A percentile compares a stretch with the other conserved stretches of the same genome.
These are phyloP conservation scores for Saposhnikovia divaricata DNA, from an alignment of 129 eudicot genomes.

Conservation along the genomic window DNA sequence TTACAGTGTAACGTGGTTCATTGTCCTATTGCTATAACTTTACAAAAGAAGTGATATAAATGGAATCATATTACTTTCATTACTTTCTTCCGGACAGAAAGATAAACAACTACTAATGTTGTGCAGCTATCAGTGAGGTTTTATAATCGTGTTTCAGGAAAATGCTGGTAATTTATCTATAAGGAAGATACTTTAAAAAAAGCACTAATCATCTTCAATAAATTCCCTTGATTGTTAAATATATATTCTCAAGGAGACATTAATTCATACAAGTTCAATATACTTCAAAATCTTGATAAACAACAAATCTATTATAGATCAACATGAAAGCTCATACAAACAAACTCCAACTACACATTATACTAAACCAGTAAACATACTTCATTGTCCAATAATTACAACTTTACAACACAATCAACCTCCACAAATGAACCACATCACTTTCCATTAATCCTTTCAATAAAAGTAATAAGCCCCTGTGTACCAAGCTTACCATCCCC, in stretches of 20 bases:
- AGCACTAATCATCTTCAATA: background rate
- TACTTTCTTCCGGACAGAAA: background rate
- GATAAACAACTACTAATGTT: background rate
- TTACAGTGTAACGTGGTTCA: background rate
- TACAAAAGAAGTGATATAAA: background rate
- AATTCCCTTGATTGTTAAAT: background rate
- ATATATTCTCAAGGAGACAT: background rate
- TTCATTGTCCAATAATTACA: background rate
- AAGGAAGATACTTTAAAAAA: background rate
- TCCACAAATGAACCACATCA: background rate
- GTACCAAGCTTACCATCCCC: constrained; percentile 86
- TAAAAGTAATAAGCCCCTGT: constrained; percentile 65
- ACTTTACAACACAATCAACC: background rate
- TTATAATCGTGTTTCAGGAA: background rate
- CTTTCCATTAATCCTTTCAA: constrained; percentile 72
- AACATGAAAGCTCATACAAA: background rate
- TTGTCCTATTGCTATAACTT: background rate
- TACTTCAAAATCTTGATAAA: background rate
- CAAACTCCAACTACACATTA: background rate
- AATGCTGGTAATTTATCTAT: background rate
- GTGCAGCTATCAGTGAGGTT: background rate
- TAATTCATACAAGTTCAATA: background rate
- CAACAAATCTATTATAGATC: background rate
- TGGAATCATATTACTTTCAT: background rate
- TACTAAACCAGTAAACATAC: background rate